Base-by-base conservation (phyloP, 1,284 basidiomycete genomes). In the Lentinus polychrous region DNA sequence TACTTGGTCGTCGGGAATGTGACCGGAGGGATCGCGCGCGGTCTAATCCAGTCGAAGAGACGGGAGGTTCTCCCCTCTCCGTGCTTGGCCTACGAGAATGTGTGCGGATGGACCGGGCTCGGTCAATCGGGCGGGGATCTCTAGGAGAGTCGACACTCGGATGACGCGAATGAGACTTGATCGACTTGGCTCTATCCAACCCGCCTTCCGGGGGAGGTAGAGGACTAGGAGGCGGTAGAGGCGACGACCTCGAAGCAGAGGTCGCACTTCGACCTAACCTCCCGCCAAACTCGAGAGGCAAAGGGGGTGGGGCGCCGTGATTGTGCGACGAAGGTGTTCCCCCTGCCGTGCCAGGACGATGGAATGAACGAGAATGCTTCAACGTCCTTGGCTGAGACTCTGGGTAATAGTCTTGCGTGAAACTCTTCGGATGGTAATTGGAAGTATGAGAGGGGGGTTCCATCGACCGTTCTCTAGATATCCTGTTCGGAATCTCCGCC, bases 281-380 rank as follows among this genome's bases (percentile, higher is more conserved):
- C n/a, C 42, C 45, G 17, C 47, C 46, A 14, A 43, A 49, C 49
- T 38, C 17, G 35, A 43, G 12, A 49, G 51, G 54, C 12, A 54
- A n/a, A 8, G 61, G 56, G 1, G 58, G 56, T 8, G 18, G 33
- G 4, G 18, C 33, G 15, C n/a, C n/a, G n/a, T n/a, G n/a, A n/a
- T 27, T 27, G 10, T 36, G 45, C 11, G 12, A 20, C 17, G 15
- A 15, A 42, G 24, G 5, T 2, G 49, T 36, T 15, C 31, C 32
- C 24, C 58, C 59, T 8, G 54, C 52, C 5, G 52, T 49, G 15
- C 52, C 54, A 27, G 68, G 58, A 38, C 71, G 73, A 57, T 79
- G 80, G 66, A 86, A 81, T 12, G 83, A 84, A 15, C 78, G 72
- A 70, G 67, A 70, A 10, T 74, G 65, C 14, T 73, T 74, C 31